phyloP scores from a whole-genome alignment of 306 rosid genomes.

The Rosa chinensis region DNA sequence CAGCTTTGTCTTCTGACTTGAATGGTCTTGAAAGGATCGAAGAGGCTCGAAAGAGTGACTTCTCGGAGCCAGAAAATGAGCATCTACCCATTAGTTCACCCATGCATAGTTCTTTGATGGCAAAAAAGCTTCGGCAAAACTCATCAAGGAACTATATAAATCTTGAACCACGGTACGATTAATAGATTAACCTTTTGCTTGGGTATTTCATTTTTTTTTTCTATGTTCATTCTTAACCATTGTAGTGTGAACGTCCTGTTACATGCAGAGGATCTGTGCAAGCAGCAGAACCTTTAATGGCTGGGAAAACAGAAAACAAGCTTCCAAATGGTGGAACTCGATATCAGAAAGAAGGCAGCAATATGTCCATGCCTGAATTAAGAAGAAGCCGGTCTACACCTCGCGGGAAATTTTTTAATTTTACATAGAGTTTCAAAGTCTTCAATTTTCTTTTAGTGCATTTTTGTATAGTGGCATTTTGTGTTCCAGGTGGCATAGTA shows the following conservation, averaged over 20 bases:
- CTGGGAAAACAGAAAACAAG: conserved; percentile 67
- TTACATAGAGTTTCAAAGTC: conserved; percentile 33
- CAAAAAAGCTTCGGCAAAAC: conserved; percentile 48
- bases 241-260: neutral
- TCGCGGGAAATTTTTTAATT: conserved; percentile 68
- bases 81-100: conserved; percentile 42
- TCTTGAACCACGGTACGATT: conserved; percentile 68
- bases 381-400: conserved; percentile 88
- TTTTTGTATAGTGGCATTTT: conserved; percentile 48
- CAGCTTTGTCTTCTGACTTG: conserved; percentile 43
- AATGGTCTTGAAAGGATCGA: conserved; percentile 41
- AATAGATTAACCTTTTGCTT: conserved; percentile 1
- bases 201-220: neutral
- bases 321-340: conserved; percentile 43
- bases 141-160: conserved; percentile 67
- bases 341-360: conserved; percentile 56
- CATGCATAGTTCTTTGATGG: conserved; percentile 42
- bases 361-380: conserved; percentile 47
- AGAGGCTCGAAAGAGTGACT: conserved; percentile 58
- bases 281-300: conserved; percentile 52
- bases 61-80: conserved; percentile 75
- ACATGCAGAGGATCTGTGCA: conserved; percentile 52
- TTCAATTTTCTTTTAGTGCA: conserved; percentile 6
- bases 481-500: conserved; percentile 33
- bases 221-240: conserved; percentile 12